phyloP scores from a whole-genome alignment of 179 eudicot species.

The Silene coronaria region DNA sequence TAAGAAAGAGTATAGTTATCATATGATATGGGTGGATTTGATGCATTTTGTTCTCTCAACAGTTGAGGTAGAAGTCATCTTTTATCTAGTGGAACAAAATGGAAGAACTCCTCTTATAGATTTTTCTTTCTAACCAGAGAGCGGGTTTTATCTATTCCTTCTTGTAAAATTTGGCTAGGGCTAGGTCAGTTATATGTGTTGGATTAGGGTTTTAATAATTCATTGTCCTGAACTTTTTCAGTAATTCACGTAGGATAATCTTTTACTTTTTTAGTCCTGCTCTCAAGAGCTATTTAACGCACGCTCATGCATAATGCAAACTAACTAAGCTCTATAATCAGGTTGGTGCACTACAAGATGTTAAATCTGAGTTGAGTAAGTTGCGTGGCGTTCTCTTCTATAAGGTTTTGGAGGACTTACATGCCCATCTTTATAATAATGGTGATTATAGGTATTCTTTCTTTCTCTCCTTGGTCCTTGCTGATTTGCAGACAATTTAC shows the following conservation, averaged over 20 bases:
- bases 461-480: slow-evolving; percentile 8
- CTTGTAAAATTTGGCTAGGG: background rate
- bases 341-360: slow-evolving; percentile 99
- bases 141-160: background rate
- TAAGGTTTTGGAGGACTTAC: slow-evolving; percentile 93
- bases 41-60: background rate
- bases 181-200: background rate
- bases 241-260: background rate
- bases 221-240: background rate
- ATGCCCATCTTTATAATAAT: slow-evolving; percentile 90
- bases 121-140: background rate
- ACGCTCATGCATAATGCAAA: slow-evolving; percentile 8
- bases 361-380: slow-evolving; percentile 83
- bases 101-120: background rate
- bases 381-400: slow-evolving; percentile 79
- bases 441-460: slow-evolving; percentile 78
- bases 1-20: background rate
- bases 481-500: background rate
- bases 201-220: background rate
- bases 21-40: background rate
- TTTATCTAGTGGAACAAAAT: background rate
- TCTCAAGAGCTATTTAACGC: background rate
- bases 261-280: background rate
- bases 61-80: background rate
- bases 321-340: slow-evolving; percentile 23